These are phyloP conservation scores for Xylaria polymorpha DNA, from an alignment of 2,329 filamentous ascomycete genomes.

Conservation along the genomic window DNA sequence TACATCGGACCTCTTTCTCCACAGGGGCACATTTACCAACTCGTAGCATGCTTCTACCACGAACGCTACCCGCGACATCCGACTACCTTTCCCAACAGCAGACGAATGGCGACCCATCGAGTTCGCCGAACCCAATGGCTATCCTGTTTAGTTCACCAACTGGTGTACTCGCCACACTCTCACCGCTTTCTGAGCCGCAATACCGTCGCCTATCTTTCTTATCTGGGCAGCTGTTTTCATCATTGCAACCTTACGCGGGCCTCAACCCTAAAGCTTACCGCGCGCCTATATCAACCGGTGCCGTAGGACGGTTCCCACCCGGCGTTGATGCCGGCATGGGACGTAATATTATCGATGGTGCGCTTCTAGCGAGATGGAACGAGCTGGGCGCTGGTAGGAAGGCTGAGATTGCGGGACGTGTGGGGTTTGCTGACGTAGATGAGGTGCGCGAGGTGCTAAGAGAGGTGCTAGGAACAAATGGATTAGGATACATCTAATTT, in stretches of 20 bases:
- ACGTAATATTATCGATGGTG: constrained; percentile 80
- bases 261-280: constrained; percentile 87
- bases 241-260: constrained; percentile 79
- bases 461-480: constrained; percentile 63
- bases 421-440: constrained; percentile 73
- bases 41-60: constrained; percentile 79
- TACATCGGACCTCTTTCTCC: constrained; percentile 90
- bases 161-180: constrained; percentile 80
- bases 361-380: constrained; percentile 77
- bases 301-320: constrained; percentile 55
- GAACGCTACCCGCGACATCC: constrained; percentile 62
- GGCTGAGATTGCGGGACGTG: constrained; percentile 78
- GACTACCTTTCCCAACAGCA: constrained; percentile 45
- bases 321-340: constrained; percentile 69
- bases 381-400: constrained; percentile 79
- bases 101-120: constrained; percentile 47
- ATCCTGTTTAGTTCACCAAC: constrained; percentile 80
- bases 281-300: constrained; percentile 61
- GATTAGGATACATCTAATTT: constrained; percentile 60
- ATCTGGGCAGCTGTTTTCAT: constrained; percentile 80
- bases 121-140: constrained; percentile 53
- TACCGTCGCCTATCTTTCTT: constrained; percentile 88
- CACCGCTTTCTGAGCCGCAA: constrained; percentile 79
- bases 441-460: constrained; percentile 72
- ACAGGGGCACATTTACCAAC: constrained; percentile 82